A percentile compares a stretch with the other conserved stretches of the same genome.
Evolutionary conservation across 179 eudicot species (phyloP).

Genomic region (Camellia oleifera): DNA sequence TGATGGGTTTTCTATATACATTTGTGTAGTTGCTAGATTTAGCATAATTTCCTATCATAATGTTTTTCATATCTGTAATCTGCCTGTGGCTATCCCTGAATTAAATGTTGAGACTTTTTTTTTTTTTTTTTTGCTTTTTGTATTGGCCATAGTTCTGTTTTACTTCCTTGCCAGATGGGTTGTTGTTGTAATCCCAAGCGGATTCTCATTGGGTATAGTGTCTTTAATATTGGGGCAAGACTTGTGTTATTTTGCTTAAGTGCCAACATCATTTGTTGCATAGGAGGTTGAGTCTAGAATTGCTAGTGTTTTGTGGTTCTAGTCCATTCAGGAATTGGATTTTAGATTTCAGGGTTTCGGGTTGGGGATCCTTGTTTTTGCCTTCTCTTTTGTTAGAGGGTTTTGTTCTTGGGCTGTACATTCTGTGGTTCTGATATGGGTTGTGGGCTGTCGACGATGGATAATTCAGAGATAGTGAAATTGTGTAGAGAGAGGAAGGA

Average conservation of each 20-base stretch:
- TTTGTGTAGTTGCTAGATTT: background rate
- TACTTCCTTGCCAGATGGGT: conserved; percentile 5
- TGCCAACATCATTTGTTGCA: background rate
- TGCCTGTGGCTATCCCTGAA: conserved; percentile 4
- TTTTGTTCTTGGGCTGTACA: background rate
- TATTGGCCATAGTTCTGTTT: background rate
- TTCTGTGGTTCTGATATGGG: conserved; percentile 7
- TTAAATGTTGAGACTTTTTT: background rate
- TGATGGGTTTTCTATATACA: background rate
- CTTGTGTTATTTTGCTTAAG: background rate
- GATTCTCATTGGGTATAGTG: background rate
- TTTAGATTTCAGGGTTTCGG: conserved; percentile 3
- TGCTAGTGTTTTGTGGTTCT: background rate
- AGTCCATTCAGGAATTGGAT: background rate
- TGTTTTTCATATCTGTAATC: conserved; percentile 8
- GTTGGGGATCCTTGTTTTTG: background rate
- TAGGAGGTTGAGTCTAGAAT: background rate
- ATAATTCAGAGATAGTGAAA: background rate
- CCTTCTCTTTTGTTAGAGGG: background rate
- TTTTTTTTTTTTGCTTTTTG: conserved; percentile 8
- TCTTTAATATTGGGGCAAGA: conserved; percentile 4
- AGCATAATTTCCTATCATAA: background rate
- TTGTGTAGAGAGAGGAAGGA: conserved; percentile 16
- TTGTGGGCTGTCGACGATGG: conserved; percentile 3
- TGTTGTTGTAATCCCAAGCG: conserved; percentile 1